Base-by-base conservation (phyloP, 257 asterid genomes). In the Striga asiatica region DNA sequence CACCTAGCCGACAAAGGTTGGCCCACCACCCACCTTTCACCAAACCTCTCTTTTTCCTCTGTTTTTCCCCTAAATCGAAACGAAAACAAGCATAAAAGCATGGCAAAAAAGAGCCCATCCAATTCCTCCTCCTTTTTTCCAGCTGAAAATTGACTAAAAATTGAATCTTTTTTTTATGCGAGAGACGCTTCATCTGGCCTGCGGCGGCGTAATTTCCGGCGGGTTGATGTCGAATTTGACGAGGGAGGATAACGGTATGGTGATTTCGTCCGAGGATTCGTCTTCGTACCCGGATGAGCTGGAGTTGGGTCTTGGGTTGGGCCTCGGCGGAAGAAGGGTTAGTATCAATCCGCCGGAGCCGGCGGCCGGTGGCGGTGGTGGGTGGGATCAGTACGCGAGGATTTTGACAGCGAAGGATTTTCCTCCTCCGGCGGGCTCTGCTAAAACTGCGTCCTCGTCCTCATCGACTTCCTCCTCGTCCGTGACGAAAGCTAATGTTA, bases 271-370 rank as follows among this genome's bases (percentile, higher is more conserved):
- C 11, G 68, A 65, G 76, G 71, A 65, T 16, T 79, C 88, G 56
- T 79, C 83, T 17, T 69, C 85, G 0, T 74, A 71, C 74, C 82
- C 91, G 22, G 87, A 80, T 38, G 77, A 71, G 19, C 70, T 84
- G 27, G 97, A 88, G 61, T 68, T 88, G 61, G 97, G 93, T 8
- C 89, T 84, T 18, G 94, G 84, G 50, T 60, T 70, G 64, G 59
- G 75, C 14, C 75, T 70, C 3, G 70, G 74, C 4, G 76, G 70
- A 10, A 56, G 71, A 2, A 64, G 62, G 74, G 60, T 62, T 13
- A 75, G 58, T 72, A 3, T 28, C 10, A 53, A 53, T 55, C 43
- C 50, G 55, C 25, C 42, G 61, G 1, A 42, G 14, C 49, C 50
- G 41, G 59, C 47, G 66, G 16, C 50, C 25, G 51, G 35, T 22